Base-by-base conservation (phyloP, 2,329 filamentous ascomycete genomes). In the Corniculantispora saksenae region DNA sequence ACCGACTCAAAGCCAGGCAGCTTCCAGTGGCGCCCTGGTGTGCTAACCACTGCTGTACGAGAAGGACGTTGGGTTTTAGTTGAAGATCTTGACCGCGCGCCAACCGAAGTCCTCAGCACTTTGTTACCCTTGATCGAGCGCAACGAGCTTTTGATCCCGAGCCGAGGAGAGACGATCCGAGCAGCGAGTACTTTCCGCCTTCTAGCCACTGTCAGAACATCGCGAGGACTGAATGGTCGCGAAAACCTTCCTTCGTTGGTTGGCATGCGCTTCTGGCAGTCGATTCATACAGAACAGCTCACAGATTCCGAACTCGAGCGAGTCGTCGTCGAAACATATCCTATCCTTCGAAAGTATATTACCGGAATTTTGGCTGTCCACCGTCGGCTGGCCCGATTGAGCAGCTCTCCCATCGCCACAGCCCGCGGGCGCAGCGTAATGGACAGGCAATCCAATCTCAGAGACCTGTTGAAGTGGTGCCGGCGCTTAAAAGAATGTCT, bases 11-110 rank as follows among this genome's bases (percentile, higher is more conserved):
- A 90, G 67, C 94, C 93, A 1, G 94, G 94, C 1, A 94, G 92
- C 12, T 99, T 99, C 75, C 86, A 87, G 59, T 99, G 95, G 95
- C 88, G 92, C 66, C 88, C 95, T 3, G 95, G 95, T 78, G 92
- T 98, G 23, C 81, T 99, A 70, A 97, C 95, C 0, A 97, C 93
- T 35, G 96, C 96, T 43, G 93, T 98, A 3, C 90, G 86, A 73
- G 94, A 99, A 81, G 96, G 95, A 19, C 86, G 94, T 72, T 99
- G 95, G 96, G 91, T 99, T 8, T 83, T 99, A 69, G 96, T 99
- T 66, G 96, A 99, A 77, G 96, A 99, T 76, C 84, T 99, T 48
- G 94, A 99, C 75, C 89, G 94, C 67, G 95, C 95, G 13, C 95
- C 96, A 5, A 94, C 92, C 69, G 95, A 99, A 77, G 92, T 99